Conservation (phyloP, 768 basidiomycete species). For the Cystobasidium ongulense region DNA sequence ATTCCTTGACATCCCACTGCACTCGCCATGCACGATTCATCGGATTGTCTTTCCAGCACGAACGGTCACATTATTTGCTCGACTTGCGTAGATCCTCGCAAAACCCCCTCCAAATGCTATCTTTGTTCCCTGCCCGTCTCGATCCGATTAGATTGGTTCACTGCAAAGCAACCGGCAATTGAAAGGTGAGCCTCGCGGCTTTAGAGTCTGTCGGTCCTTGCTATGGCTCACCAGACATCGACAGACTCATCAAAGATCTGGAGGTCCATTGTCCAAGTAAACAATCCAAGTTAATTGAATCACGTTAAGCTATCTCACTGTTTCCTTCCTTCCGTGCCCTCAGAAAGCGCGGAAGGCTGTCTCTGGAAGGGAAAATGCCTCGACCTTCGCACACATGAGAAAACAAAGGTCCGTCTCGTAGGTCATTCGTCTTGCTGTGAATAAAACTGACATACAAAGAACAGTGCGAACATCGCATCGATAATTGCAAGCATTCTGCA, state of each 20-base stretch:
- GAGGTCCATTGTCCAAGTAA: background rate
- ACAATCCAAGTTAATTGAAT: background rate
- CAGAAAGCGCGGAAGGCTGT: background rate
- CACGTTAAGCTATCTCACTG: background rate
- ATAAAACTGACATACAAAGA: background rate
- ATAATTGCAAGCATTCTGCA: background rate
- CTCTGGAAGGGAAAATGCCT: background rate
- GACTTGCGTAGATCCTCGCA: background rate
- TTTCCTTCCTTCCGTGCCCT: background rate
- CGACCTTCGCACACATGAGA: background rate
- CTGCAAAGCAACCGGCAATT: background rate
- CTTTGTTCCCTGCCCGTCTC: background rate
- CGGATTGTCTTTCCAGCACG: background rate
- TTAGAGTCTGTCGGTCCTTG: background rate
- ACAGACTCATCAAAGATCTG: background rate
- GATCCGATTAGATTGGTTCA: background rate
- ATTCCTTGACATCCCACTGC: background rate
- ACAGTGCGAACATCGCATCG: slow-evolving; percentile 2
- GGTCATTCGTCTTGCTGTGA: too few relatives aligned
- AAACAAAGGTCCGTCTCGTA: background rate
- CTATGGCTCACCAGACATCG: background rate
- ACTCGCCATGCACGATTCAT: background rate
- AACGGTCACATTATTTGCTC: background rate
- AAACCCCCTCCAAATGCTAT: background rate
- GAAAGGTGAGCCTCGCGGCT: background rate